A percentile compares a stretch with the other conserved stretches of the same genome.
Conservation (phyloP, 73 alveolate species). For the Tetrahymena malaccensis region DNA sequence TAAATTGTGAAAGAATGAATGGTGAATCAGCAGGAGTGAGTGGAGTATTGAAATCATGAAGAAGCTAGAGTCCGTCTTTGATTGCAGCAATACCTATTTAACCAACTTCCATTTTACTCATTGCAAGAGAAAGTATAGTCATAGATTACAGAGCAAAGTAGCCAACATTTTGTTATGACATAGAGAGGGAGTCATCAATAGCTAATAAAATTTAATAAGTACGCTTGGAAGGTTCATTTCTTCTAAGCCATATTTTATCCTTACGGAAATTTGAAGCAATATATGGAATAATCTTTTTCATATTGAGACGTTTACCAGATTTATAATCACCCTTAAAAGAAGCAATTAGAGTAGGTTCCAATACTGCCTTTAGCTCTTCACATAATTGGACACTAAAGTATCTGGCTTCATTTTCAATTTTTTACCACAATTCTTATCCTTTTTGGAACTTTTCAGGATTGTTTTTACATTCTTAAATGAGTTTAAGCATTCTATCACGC, state of each 20-base stretch:
- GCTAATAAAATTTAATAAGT: slow-evolving; percentile 93
- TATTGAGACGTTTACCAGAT: slow-evolving; percentile 97
- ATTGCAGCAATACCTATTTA: slow-evolving; percentile 87
- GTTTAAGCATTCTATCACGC: slow-evolving; percentile 41
- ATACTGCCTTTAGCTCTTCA: slow-evolving; percentile 78
- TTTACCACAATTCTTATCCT: slow-evolving; percentile 56
- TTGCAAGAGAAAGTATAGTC: slow-evolving; percentile 78
- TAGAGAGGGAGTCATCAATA: slow-evolving; percentile 91
- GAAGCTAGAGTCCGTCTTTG: slow-evolving; percentile 75
- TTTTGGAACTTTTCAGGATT: slow-evolving; percentile 36
- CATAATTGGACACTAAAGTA: slow-evolving; percentile 45
- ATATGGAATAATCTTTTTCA: slow-evolving; percentile 97
- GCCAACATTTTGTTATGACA: slow-evolving; percentile 86
- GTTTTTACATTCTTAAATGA: slow-evolving; percentile 28
- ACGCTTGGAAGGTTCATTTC: slow-evolving; percentile 96
- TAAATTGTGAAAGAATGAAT: slow-evolving; percentile 67
- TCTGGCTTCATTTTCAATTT: slow-evolving; percentile 51
- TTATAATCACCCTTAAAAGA: slow-evolving; percentile 94
- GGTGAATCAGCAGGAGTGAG: slow-evolving; percentile 69
- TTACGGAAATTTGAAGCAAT: slow-evolving; percentile 97
- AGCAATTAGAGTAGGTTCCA: slow-evolving; percentile 82
- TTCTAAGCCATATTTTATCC: slow-evolving; percentile 99
- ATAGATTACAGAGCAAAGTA: slow-evolving; percentile 78
- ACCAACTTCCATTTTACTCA: slow-evolving; percentile 86
- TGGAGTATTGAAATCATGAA: slow-evolving; percentile 70